These are phyloP conservation scores for Teunomyces atbi DNA, from an alignment of 805 yeast genomes.

Conservation along the genomic window DNA sequence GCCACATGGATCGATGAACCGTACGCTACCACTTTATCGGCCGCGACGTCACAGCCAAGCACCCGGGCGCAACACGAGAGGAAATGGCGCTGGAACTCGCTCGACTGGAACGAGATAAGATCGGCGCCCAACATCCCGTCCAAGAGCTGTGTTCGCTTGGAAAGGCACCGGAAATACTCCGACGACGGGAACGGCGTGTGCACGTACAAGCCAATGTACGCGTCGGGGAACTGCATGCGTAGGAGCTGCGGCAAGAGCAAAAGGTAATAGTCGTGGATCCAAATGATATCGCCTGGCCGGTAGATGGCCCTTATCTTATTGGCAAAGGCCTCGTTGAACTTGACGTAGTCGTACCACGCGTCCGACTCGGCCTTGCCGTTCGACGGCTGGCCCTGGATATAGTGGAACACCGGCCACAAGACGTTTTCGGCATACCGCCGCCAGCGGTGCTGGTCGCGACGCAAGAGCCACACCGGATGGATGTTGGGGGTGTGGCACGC, in stretches of 20 bases:
- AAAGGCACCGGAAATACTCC: conserved; percentile 87
- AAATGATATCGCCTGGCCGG: conserved; percentile 83
- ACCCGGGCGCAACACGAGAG: conserved; percentile 86
- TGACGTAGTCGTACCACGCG: conserved; percentile 85
- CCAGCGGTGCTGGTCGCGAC: conserved; percentile 81
- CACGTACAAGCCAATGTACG: conserved; percentile 72
- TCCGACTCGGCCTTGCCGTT: conserved; percentile 68
- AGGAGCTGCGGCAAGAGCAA: conserved; percentile 78
- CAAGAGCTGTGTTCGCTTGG: conserved; percentile 76
- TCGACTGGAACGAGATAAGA: conserved; percentile 81
- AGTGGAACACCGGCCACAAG: conserved; percentile 94
- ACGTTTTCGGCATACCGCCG: conserved; percentile 85
- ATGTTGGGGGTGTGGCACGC: conserved; percentile 51
- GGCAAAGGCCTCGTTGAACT: conserved; percentile 87
- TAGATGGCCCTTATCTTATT: conserved; percentile 71
- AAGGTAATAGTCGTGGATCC: conserved; percentile 91
- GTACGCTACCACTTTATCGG: conserved; percentile 60
- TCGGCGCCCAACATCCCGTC: conserved; percentile 93
- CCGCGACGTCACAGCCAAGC: conserved; percentile 73
- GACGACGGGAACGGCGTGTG: conserved; percentile 95
- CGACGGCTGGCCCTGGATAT: conserved; percentile 74
- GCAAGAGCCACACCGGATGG: conserved; percentile 86
- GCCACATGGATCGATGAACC: conserved; percentile 75
- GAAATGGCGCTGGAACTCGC: conserved; percentile 86
- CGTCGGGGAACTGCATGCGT: conserved; percentile 72